Evolutionary conservation across 2,329 filamentous ascomycete genomes (phyloP).

Genomic region (Fusarium acutatum): DNA sequence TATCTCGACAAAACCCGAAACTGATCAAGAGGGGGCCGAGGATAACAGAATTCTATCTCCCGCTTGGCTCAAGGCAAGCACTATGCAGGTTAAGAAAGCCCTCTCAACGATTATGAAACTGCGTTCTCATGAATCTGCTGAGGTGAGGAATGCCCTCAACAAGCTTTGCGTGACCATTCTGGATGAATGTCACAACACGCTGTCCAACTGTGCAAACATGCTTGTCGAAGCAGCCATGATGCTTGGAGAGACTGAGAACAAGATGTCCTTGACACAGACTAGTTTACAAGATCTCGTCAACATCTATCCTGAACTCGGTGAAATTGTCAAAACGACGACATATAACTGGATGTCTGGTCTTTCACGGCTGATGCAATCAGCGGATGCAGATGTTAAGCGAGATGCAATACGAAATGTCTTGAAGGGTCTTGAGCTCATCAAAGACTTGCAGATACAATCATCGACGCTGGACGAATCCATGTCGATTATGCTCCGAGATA

Average conservation of each 20-base stretch:
- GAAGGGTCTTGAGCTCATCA: slow-evolving; percentile 73
- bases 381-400: slow-evolving; percentile 81
- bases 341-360: slow-evolving; percentile 85
- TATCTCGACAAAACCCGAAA: slow-evolving; percentile 50
- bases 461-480: slow-evolving; percentile 73
- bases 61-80: slow-evolving; percentile 82
- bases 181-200: slow-evolving; percentile 78
- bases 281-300: slow-evolving; percentile 68
- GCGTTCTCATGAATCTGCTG: slow-evolving; percentile 72
- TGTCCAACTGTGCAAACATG: slow-evolving; percentile 74
- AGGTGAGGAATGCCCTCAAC: slow-evolving; percentile 74
- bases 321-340: slow-evolving; percentile 73
- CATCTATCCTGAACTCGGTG: slow-evolving; percentile 68
- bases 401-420: slow-evolving; percentile 79
- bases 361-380: slow-evolving; percentile 82
- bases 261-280: slow-evolving; percentile 52
- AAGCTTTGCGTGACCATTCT: slow-evolving; percentile 78
- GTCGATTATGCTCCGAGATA: slow-evolving; percentile 76
- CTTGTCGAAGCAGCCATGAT: slow-evolving; percentile 84
- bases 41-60: slow-evolving; percentile 53
- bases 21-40: slow-evolving; percentile 34
- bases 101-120: slow-evolving; percentile 80
- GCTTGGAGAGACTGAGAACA: slow-evolving; percentile 63
- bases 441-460: slow-evolving; percentile 69
- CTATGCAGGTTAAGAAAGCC: slow-evolving; percentile 83